Percentiles rank a stretch among this genome's conserved stretches.
phyloP scores from a whole-genome alignment of 2,329 filamentous ascomycete species.

The Aspergillus texensis region DNA sequence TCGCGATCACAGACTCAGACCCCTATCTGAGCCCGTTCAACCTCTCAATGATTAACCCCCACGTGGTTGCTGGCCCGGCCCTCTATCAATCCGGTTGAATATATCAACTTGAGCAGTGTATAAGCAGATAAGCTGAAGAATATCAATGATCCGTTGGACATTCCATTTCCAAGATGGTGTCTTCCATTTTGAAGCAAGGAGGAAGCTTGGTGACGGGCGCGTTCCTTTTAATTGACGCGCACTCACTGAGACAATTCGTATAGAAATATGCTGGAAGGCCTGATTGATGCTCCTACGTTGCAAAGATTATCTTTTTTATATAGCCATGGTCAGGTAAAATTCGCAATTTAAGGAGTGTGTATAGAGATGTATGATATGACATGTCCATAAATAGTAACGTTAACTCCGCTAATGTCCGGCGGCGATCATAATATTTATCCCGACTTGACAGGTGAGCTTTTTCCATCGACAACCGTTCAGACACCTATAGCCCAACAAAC shows the following conservation, averaged over 20 bases:
- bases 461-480: slow-evolving; percentile 7
- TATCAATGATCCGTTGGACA: neutral
- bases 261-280: no score
- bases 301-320: no score
- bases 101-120: neutral
- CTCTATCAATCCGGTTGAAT: slow-evolving; percentile 76
- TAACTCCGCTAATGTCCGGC: slow-evolving; percentile 26
- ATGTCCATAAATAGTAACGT: slow-evolving; percentile 2
- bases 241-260: no score
- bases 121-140: neutral
- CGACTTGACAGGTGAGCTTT: slow-evolving; percentile 7
- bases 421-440: slow-evolving; percentile 7
- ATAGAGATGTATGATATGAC: slow-evolving; percentile 1
- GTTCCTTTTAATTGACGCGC: no score
- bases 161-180: neutral
- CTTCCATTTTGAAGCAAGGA: neutral
- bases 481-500: slow-evolving; percentile 3
- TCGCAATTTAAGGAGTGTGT: neutral
- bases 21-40: slow-evolving; percentile 74
- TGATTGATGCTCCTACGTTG: no score
- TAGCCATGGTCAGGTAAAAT: neutral
- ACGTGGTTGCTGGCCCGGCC: slow-evolving; percentile 70
- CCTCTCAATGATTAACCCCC: slow-evolving; percentile 71
- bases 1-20: slow-evolving; percentile 72
- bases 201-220: no score